These are phyloP conservation scores for Pyrenophora seminiperda DNA, from an alignment of 2,329 filamentous ascomycete species.

Conservation along the genomic window DNA sequence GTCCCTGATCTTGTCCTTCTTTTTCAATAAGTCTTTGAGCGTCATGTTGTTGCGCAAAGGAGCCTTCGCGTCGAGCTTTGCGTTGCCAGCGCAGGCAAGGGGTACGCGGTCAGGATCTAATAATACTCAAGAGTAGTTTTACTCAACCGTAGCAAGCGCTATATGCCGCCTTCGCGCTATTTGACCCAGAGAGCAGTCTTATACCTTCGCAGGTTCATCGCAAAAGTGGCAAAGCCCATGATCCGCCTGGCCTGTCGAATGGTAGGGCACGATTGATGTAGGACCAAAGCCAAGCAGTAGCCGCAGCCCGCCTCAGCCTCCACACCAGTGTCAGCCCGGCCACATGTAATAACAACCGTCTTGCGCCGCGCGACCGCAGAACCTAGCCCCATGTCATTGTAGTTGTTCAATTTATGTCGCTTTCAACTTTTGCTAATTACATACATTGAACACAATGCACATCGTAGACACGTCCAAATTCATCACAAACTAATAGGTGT, in stretches of 20 bases:
- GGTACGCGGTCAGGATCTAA: slow-evolving; percentile 18
- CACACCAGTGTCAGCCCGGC: slow-evolving; percentile 10
- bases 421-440: neutral
- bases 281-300: slow-evolving; percentile 26
- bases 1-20: slow-evolving; percentile 63
- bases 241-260: slow-evolving; percentile 31
- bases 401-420: no score
- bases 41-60: slow-evolving; percentile 55
- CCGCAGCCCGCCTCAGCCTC: slow-evolving; percentile 39
- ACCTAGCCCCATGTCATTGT: neutral
- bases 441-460: neutral
- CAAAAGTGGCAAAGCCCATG: slow-evolving; percentile 34
- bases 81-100: slow-evolving; percentile 19
- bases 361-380: neutral
- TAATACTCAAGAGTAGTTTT: slow-evolving; percentile 10
- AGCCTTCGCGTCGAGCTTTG: slow-evolving; percentile 14
- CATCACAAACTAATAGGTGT: neutral
- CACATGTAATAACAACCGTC: neutral
- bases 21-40: slow-evolving; percentile 65
- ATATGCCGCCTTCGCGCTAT: slow-evolving; percentile 18
- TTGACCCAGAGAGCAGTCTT: slow-evolving; percentile 38
- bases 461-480: neutral
- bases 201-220: slow-evolving; percentile 38
- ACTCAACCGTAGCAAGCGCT: slow-evolving; percentile 7
- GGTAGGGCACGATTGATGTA: slow-evolving; percentile 28